These are phyloP conservation scores for Trichoderma citrinoviride DNA, from an alignment of 2,329 filamentous ascomycete species.

Conservation along the genomic window DNA sequence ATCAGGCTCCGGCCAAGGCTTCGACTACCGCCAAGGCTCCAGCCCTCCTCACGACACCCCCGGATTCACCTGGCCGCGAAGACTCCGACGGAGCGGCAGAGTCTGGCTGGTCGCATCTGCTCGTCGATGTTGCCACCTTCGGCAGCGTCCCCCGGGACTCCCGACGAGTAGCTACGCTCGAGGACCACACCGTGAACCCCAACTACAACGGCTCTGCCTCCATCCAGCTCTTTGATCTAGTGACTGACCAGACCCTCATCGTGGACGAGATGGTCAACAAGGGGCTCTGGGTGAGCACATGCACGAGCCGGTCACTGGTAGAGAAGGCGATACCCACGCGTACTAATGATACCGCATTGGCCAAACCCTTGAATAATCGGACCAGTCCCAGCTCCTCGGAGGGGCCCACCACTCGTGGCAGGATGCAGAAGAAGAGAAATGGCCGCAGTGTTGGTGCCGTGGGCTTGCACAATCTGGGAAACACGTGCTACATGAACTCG, in stretches of 20 bases:
- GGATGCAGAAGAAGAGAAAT: constrained; percentile 65
- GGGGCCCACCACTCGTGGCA: constrained; percentile 66
- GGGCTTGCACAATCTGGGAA: constrained; percentile 86
- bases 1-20: not conserved
- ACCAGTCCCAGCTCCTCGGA: constrained; percentile 62
- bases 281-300: constrained; percentile 54
- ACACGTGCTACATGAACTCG: constrained; percentile 99
- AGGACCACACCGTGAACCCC: constrained; percentile 67
- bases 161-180: constrained; percentile 28
- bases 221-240: constrained; percentile 64
- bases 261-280: constrained; percentile 74
- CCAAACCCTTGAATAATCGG: constrained; percentile 47
- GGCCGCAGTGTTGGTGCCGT: constrained; percentile 73
- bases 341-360: constrained; percentile 28
- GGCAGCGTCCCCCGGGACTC: constrained; percentile 31
- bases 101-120: constrained; percentile 41
- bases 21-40: constrained; percentile 33
- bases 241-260: constrained; percentile 73
- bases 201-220: constrained; percentile 76
- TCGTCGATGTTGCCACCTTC: constrained; percentile 56
- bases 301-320: constrained; percentile 35
- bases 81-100: constrained; percentile 29
- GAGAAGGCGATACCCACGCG: constrained; percentile 40
- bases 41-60: constrained; percentile 40
- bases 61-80: constrained; percentile 39